A percentile compares a stretch with the other conserved stretches of the same genome.
Conservation (phyloP, 257 asterid genomes). For the Solanum appendiculatum region DNA sequence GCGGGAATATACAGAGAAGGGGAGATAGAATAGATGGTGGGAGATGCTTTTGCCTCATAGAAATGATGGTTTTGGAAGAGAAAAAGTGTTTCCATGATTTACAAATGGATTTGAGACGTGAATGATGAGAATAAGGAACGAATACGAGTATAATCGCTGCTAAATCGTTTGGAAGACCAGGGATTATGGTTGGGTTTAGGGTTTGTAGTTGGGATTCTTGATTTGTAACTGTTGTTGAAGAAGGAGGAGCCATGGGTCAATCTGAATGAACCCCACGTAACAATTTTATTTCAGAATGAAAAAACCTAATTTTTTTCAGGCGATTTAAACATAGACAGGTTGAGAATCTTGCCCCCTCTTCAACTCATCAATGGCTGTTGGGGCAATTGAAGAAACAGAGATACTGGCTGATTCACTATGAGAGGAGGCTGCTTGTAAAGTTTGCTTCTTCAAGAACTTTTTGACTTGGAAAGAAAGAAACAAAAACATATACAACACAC, state of each 20-base stretch:
- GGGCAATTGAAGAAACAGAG: not conserved
- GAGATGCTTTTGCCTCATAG: constrained; percentile 41
- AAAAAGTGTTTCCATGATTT: constrained; percentile 71
- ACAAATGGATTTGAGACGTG: constrained; percentile 64
- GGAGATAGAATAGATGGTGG: constrained; percentile 35
- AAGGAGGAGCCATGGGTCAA: constrained; percentile 38
- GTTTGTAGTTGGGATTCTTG: constrained; percentile 34
- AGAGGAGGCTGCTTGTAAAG: not conserved
- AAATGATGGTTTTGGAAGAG: constrained; percentile 50
- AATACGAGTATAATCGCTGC: constrained; percentile 59
- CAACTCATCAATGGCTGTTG: not conserved
- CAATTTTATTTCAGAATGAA: not conserved
- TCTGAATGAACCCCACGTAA: not conserved
- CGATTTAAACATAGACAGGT: not conserved
- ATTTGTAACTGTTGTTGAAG: constrained; percentile 9
- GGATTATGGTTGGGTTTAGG: constrained; percentile 51
- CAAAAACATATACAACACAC: not conserved
- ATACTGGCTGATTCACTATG: not conserved
- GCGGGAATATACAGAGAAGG: constrained; percentile 65
- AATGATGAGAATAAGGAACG: constrained; percentile 65
- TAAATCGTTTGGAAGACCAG: constrained; percentile 76
- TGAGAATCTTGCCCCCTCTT: not conserved
- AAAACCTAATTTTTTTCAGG: not conserved
- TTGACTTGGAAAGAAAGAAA: not conserved
- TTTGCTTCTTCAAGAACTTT: not conserved